Evolutionary conservation across 768 basidiomycete species (phyloP), one percentile per base, ranked within the genome.

Genomic region (Rhodotorula diobovata): DNA sequence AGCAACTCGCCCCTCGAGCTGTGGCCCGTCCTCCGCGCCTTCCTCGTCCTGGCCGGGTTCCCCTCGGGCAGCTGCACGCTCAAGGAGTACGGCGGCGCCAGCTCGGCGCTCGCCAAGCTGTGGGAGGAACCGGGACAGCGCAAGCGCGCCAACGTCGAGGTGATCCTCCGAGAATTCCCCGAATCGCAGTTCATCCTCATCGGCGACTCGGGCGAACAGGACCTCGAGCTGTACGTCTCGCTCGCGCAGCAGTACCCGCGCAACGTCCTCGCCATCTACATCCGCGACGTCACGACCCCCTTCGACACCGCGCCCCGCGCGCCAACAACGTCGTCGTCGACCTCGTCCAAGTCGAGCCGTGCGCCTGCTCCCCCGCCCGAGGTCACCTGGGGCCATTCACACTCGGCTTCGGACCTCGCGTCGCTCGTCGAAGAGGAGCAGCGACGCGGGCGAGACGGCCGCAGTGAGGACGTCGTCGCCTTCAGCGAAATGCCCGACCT

Each of bases 161-260:
- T 58, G n/a, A 65, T 79, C 23, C 41, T 76, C 34, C 48, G 65
- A 23, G 62, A 69, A 61, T 67, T 76, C 59, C 59, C 66, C 16
- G 51, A 32, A 4, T 53, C 54, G 7, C 50, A 45, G 55, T 96
- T 98, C 81, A 80, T 97, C 77, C 85, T 94, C 60, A 83, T 98
- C 51, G 95, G 95, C 14, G 95, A 98, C 79, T 87, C 88, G 0
- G 95, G 94, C 45, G 95, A 98, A 78, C 94, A 96, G 75, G 95
- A 98, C 80, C 81, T 98, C 55, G 93, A 98, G 80, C 83, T 98
- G 4, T 98, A 97, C 79, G 83, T 88, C 23, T 83, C 86, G 7
- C 78, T 95, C 28, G 92, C 95, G 1, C 80, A 82, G 28, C 87
- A 90, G 66, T 83, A 87, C 55, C 80, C 79, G 0, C 74, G 82